phyloP scores from a whole-genome alignment of 164 flowering plant genomes.

The Nelumbo lutea region DNA sequence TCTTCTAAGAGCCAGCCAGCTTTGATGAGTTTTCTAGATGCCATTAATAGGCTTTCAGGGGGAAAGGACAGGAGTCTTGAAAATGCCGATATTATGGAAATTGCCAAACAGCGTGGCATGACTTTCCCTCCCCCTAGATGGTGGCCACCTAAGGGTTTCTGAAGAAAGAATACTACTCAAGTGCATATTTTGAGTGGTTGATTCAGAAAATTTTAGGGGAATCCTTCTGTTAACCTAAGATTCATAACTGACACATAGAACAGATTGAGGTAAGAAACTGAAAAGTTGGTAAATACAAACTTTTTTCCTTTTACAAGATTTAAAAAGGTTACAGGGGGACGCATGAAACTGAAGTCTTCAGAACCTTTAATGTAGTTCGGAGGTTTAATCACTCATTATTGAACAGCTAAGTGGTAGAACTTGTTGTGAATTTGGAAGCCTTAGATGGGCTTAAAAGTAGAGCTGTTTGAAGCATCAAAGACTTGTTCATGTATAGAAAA shows the following conservation, averaged over 20 bases:
- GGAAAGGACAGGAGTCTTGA: neutral
- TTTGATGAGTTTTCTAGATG: slow-evolving; percentile 7
- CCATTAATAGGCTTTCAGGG: slow-evolving; percentile 9
- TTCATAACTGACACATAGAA: neutral
- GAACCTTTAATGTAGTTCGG: too few relatives aligned
- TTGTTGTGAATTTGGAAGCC: neutral
- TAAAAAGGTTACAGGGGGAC: too few relatives aligned
- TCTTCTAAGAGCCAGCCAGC: neutral
- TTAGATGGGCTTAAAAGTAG: neutral
- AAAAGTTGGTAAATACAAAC: neutral
- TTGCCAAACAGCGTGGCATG: slow-evolving; percentile 22
- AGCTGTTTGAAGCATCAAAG: neutral
- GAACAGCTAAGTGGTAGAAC: too few relatives aligned
- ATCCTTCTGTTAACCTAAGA: neutral
- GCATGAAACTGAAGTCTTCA: too few relatives aligned
- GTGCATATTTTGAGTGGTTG: neutral
- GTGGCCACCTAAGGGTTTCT: slow-evolving; percentile 11
- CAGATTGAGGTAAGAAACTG: neutral
- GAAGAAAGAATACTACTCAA: neutral
- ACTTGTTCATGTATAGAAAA: too few relatives aligned
- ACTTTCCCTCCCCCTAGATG: slow-evolving; percentile 25
- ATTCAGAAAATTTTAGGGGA: neutral
- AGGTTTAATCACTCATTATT: too few relatives aligned
- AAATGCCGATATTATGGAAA: slow-evolving; percentile 19
- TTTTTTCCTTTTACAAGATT: too few relatives aligned